Evolutionary conservation across 208 protist genomes (phyloP), one percentile per base, ranked within the genome.

Genomic region (Tritrichomonas foetus): DNA sequence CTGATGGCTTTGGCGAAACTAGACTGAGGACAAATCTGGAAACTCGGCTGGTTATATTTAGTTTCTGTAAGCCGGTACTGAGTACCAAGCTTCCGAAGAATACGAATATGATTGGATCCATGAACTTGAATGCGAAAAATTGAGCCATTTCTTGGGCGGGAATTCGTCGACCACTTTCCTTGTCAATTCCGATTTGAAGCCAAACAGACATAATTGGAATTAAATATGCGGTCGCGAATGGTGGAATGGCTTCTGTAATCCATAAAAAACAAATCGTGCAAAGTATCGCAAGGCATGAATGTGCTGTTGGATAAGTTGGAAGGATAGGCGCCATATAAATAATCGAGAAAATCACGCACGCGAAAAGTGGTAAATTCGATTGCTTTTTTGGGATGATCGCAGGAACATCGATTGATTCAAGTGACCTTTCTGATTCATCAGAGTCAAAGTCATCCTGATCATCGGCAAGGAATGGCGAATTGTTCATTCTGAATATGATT

Each of bases 101-200:
- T 44, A 89, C 78, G 16, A 89, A 47, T 41, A 89, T 89, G 25
- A 89, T 49, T 39, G 78, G 78, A 57, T 89, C 47, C 78, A 89
- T 89, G 27, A 89, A 89, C 8, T 57, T 57, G 0, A 33, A 44
- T 36, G 78, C 33, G 30, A 61, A 89, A 39, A 55, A 39, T 14
- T 44, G 47, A 39, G 78, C 78, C 3, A 89, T 25, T 39, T 53
- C 47, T 57, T n/a, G 33, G 2, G 78, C 78, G 13, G 78, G 30
- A 89, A 53, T 53, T 57, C 78, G 53, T 36, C 39, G 14, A 2
- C 78, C 78, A 39, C 47, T 89, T 49, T 53, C 22, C 39, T 25
- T 0, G 57, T 89, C 78, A 13, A 89, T 20, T 13, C 78, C 78
- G 39, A 57, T 89, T 57, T 36, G 33, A 1, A 89, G 22, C 33